Evolutionary conservation across 306 rosid genomes (phyloP).

Genomic region (Glycine soja): DNA sequence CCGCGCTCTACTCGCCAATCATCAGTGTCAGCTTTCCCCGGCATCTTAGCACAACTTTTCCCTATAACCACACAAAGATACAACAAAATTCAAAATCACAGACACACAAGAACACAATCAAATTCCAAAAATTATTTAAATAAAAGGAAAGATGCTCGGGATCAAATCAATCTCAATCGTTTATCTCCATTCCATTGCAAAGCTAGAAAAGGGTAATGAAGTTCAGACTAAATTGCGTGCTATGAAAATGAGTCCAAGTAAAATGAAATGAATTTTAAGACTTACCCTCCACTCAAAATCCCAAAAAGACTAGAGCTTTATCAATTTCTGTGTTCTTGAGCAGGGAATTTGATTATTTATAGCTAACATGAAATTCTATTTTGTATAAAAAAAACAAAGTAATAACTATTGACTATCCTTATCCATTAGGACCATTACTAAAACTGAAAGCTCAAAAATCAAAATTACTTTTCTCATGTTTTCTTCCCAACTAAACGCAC

Average conservation of each 20-base stretch:
- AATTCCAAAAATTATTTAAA: not conserved
- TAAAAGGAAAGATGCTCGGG: too few species aligned
- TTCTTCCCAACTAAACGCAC: conserved; percentile 42
- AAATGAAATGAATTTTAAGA: conserved; percentile 13
- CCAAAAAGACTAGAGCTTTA: conserved; percentile 13
- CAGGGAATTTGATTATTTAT: conserved; percentile 27
- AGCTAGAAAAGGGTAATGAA: conserved; percentile 33
- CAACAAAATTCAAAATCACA: conserved; percentile 7
- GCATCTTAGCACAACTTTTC: conserved; percentile 66
- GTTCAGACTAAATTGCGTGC: not conserved
- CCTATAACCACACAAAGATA: conserved; percentile 47
- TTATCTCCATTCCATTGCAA: conserved; percentile 18
- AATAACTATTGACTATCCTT: conserved; percentile 27
- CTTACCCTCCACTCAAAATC: conserved; percentile 28
- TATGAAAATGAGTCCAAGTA: not conserved
- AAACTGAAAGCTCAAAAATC: conserved; percentile 38
- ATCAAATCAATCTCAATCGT: conserved; percentile 11
- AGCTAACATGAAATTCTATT: conserved; percentile 28
- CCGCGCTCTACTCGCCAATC: conserved; percentile 42
- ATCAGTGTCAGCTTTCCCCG: conserved; percentile 65
- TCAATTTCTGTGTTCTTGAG: conserved; percentile 38
- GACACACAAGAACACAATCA: conserved; percentile 14
- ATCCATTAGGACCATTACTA: not conserved
- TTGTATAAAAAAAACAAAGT: conserved; percentile 18
- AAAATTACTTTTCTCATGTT: conserved; percentile 8